These are phyloP conservation scores for Penicillium silybi DNA, from an alignment of 495 filamentous ascomycete genomes.

Conservation along the genomic window DNA sequence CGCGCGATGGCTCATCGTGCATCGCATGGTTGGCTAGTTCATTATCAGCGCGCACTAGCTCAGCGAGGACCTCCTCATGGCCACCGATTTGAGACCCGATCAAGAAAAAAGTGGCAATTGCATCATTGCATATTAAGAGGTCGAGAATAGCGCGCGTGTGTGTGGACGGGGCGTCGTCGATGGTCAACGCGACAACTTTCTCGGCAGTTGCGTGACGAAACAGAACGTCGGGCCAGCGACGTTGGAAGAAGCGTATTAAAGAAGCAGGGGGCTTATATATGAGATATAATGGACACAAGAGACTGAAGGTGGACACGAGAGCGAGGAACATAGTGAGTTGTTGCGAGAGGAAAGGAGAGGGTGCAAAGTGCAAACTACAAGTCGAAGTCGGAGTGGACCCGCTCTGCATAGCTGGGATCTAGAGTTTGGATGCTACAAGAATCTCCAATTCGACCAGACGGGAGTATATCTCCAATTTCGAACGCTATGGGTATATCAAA, in stretches of 20 bases:
- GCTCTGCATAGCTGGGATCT: not conserved
- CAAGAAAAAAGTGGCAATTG: slow-evolving; percentile 72
- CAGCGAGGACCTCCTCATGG: slow-evolving; percentile 52
- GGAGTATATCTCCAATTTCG: not conserved
- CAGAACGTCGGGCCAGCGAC: slow-evolving; percentile 70
- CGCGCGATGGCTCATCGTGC: slow-evolving; percentile 69
- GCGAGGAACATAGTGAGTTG: slow-evolving; percentile 39
- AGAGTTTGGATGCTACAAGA: not conserved
- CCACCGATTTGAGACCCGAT: slow-evolving; percentile 71
- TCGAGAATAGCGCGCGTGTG: slow-evolving; percentile 69
- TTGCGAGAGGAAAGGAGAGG: not conserved
- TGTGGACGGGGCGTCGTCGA: slow-evolving; percentile 77
- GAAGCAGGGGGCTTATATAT: slow-evolving; percentile 70
- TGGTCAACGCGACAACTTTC: slow-evolving; percentile 71
- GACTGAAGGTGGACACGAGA: slow-evolving; percentile 39
- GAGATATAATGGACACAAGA: slow-evolving; percentile 56
- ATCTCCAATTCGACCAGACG: not conserved
- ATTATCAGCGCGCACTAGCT: slow-evolving; percentile 59
- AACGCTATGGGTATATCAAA: slow-evolving; percentile 11
- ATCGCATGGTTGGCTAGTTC: slow-evolving; percentile 85
- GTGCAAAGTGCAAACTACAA: not conserved
- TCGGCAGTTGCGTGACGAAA: slow-evolving; percentile 56
- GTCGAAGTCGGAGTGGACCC: not conserved
- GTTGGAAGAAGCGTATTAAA: slow-evolving; percentile 64
- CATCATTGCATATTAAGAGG: slow-evolving; percentile 52